These are phyloP conservation scores for Wallemia ichthyophaga DNA, from an alignment of 1,284 basidiomycete genomes.

Conservation along the genomic window DNA sequence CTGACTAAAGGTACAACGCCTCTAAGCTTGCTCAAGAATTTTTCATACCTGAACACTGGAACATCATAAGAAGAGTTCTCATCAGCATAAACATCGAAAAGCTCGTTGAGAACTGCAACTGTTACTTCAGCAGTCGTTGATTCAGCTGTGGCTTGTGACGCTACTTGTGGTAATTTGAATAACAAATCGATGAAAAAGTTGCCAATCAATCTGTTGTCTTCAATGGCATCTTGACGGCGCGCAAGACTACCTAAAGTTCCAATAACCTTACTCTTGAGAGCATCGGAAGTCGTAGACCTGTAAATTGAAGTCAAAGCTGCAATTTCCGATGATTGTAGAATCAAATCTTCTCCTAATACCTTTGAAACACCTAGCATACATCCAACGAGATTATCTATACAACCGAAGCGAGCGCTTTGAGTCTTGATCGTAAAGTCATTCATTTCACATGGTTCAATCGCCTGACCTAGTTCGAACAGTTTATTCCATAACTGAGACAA, in stretches of 20 bases:
- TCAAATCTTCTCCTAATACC: slow-evolving; percentile 10
- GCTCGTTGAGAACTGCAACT: slow-evolving; percentile 48
- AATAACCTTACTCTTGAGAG: slow-evolving; percentile 38
- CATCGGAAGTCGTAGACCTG: slow-evolving; percentile 24
- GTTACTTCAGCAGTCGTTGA: slow-evolving; percentile 30
- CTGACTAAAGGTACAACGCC: slow-evolving; percentile 27
- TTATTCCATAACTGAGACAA: slow-evolving; percentile 19
- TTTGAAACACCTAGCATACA: slow-evolving; percentile 18
- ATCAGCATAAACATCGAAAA: slow-evolving; percentile 87
- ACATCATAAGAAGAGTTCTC: slow-evolving; percentile 52
- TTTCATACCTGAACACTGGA: slow-evolving; percentile 35
- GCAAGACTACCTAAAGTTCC: slow-evolving; percentile 55
- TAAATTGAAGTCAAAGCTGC: slow-evolving; percentile 34
- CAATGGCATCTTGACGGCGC: slow-evolving; percentile 28
- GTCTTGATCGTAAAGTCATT: slow-evolving; percentile 12
- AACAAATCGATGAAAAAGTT: slow-evolving; percentile 30
- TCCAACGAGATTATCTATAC: slow-evolving; percentile 16
- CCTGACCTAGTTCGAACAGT: slow-evolving; percentile 23
- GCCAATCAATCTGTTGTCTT: slow-evolving; percentile 44
- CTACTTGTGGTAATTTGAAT: slow-evolving; percentile 17
- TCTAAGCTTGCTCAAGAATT: slow-evolving; percentile 24
- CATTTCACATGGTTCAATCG: slow-evolving; percentile 5
- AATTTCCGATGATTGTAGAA: slow-evolving; percentile 19
- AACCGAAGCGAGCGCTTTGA: slow-evolving; percentile 16
- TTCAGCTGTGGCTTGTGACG: slow-evolving; percentile 15